Conservation (phyloP, 371 early-diverging fungal species). For the Rhizopus arrhizus region DNA sequence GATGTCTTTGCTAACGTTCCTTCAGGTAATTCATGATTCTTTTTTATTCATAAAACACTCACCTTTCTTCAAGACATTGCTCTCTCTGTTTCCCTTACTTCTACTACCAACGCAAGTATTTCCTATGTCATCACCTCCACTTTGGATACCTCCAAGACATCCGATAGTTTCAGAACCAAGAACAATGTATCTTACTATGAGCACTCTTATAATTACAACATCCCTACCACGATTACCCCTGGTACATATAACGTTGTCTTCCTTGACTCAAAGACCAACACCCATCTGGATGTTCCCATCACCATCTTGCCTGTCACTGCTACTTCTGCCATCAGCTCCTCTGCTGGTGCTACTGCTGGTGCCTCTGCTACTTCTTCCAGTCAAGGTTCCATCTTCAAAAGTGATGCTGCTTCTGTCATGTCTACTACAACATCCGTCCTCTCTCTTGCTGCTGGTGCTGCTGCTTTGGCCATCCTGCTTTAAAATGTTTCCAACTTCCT, state of each 20-base stretch:
- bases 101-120: slow-evolving; percentile 14
- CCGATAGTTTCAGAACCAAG: slow-evolving; percentile 28
- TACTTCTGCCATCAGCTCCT: slow-evolving; percentile 16
- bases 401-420: slow-evolving; percentile 17
- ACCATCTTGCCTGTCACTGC: slow-evolving; percentile 43
- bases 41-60: background rate
- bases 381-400: slow-evolving; percentile 18
- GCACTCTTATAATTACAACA: slow-evolving; percentile 46
- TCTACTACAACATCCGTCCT: slow-evolving; percentile 25
- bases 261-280: slow-evolving; percentile 35
- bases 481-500: slow-evolving; percentile 7
- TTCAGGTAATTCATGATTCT: too few species aligned
- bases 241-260: slow-evolving; percentile 52
- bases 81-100: slow-evolving; percentile 26
- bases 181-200: slow-evolving; percentile 46
- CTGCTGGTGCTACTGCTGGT: slow-evolving; percentile 12
- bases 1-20: slow-evolving; percentile 22
- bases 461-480: slow-evolving; percentile 24
- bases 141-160: slow-evolving; percentile 41
- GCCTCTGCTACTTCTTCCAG: slow-evolving; percentile 17
- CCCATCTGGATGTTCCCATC: slow-evolving; percentile 41
- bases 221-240: slow-evolving; percentile 37
- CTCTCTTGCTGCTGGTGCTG: slow-evolving; percentile 21
- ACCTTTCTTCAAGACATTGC: slow-evolving; percentile 18
- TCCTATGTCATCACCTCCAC: slow-evolving; percentile 26